Evolutionary conservation across 352 stramenopile species (phyloP).

Genomic region (Pythium plurisporium): DNA sequence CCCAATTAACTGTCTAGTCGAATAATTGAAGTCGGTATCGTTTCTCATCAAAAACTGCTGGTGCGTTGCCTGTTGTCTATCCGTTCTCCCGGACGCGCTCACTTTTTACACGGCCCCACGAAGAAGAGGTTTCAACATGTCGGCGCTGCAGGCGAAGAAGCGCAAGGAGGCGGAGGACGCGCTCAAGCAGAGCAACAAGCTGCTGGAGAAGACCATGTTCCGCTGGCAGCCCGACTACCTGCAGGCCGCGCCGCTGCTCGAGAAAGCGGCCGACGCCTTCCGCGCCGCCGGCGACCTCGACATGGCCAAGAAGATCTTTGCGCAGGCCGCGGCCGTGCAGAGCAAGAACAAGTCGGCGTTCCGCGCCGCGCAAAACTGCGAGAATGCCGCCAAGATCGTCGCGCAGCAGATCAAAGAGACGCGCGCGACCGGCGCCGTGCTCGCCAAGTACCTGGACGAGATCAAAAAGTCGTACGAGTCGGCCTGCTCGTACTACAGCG

Average conservation of each 20-base stretch:
- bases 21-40: conserved; percentile 9
- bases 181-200: conserved; percentile 27
- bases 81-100: too few relatives aligned
- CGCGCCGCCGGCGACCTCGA: conserved; percentile 62
- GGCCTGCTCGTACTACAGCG: conserved; percentile 59
- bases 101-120: neutral
- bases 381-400: conserved; percentile 70
- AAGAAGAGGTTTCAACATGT: conserved; percentile 10
- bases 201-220: conserved; percentile 57
- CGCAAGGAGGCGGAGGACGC: conserved; percentile 27
- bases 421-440: conserved; percentile 25
- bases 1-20: conserved; percentile 1
- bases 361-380: conserved; percentile 64
- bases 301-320: conserved; percentile 50
- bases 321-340: conserved; percentile 54
- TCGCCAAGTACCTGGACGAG: conserved; percentile 35
- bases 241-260: conserved; percentile 54
- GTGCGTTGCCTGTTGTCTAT: too few relatives aligned
- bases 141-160: conserved; percentile 27
- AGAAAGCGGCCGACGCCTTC: conserved; percentile 71
- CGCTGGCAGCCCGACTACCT: conserved; percentile 68
- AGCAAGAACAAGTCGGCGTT: conserved; percentile 72
- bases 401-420: conserved; percentile 68
- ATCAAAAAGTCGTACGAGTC: conserved; percentile 56
- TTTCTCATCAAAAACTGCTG: conserved; percentile 4